A percentile compares a stretch with the other conserved stretches of the same genome.
Evolutionary conservation across 257 asterid genomes (phyloP).

Genomic region (Avicennia marina): DNA sequence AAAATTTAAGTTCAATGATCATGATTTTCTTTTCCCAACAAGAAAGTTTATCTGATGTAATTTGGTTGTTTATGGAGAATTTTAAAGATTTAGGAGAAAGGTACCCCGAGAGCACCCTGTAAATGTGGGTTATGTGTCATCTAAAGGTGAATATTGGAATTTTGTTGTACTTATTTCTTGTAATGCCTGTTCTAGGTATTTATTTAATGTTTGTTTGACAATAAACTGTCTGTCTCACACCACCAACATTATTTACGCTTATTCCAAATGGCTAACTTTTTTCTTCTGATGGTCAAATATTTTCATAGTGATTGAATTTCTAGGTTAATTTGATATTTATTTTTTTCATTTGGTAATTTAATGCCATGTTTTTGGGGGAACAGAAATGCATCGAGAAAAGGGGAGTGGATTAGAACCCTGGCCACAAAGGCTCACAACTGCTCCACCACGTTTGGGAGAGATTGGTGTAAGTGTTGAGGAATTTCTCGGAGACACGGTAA

Average conservation of each 20-base stretch:
- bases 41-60: not conserved
- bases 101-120: not conserved
- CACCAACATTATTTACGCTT: not conserved
- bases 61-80: not conserved
- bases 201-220: not conserved
- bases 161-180: not conserved
- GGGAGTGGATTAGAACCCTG: slow-evolving; percentile 81
- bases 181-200: not conserved
- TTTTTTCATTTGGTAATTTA: slow-evolving; percentile 7
- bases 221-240: too few species aligned
- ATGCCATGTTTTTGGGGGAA: slow-evolving; percentile 1
- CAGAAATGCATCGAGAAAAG: slow-evolving; percentile 74
- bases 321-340: slow-evolving; percentile 2
- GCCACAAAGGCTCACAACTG: slow-evolving; percentile 76
- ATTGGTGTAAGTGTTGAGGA: slow-evolving; percentile 46
- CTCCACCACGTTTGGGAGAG: slow-evolving; percentile 79
- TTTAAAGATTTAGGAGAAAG: not conserved
- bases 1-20: slow-evolving; percentile 2
- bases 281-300: not conserved
- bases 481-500: slow-evolving; percentile 68
- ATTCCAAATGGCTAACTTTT: slow-evolving; percentile 2
- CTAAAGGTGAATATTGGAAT: not conserved
- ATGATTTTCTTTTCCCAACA: not conserved
- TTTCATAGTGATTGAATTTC: not conserved
- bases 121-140: slow-evolving; percentile 2